A percentile compares a stretch with the other conserved stretches of the same genome.
These are phyloP conservation scores for Heliocybe sulcata DNA, from an alignment of 1,284 basidiomycete species.

Conservation along the genomic window DNA sequence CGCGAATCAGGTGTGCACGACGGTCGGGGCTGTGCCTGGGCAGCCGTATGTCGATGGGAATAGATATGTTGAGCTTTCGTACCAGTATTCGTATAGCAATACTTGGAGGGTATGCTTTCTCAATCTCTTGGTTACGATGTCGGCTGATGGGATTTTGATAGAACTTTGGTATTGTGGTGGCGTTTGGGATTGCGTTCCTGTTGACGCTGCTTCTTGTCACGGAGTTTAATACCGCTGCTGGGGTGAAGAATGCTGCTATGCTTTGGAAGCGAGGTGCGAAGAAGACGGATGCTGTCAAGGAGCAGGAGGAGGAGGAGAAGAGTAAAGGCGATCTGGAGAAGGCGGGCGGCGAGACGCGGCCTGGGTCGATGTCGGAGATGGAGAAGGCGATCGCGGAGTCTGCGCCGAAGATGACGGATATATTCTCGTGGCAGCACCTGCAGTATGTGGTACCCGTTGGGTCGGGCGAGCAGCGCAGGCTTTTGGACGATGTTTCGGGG, in stretches of 20 bases:
- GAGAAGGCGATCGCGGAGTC: neutral
- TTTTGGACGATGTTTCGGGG: constrained; percentile 44
- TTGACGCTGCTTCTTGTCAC: constrained; percentile 23
- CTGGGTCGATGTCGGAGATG: neutral
- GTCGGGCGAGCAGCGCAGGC: constrained; percentile 29
- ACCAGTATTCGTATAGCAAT: constrained; percentile 37
- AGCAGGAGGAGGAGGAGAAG: constrained; percentile 5
- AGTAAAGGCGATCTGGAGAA: neutral
- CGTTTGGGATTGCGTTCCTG: constrained; percentile 1
- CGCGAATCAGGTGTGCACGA: constrained; percentile 16
- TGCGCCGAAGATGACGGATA: constrained; percentile 3
- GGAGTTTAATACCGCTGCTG: constrained; percentile 21
- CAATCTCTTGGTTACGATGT: neutral
- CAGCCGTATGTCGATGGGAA: constrained; percentile 18
- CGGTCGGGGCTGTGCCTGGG: constrained; percentile 15
- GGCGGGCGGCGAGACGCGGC: neutral
- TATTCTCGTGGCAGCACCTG: constrained; percentile 16
- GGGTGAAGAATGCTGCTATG: constrained; percentile 16
- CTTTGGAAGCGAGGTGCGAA: constrained; percentile 23
- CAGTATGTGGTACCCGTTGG: constrained; percentile 33
- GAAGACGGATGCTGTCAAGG: neutral
- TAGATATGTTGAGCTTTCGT: constrained; percentile 22
- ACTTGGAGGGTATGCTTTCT: constrained; percentile 39
- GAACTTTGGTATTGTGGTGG: constrained; percentile 2
- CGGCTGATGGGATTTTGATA: neutral